Evolutionary conservation across 2,329 filamentous ascomycete genomes (phyloP).

Genomic region (Neonectria hederae): DNA sequence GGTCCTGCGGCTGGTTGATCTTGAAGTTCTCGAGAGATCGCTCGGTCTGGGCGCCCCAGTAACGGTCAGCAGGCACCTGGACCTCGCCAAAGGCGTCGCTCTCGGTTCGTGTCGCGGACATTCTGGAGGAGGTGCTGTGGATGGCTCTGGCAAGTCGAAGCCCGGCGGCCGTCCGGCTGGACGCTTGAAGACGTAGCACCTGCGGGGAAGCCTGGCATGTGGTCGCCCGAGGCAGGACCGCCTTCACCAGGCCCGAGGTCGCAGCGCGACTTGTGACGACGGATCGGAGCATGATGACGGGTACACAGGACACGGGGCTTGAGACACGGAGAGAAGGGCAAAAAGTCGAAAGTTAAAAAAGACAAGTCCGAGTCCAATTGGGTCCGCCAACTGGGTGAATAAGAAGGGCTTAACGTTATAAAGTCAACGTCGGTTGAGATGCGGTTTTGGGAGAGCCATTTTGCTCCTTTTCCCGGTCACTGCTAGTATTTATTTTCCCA

Average conservation of each 20-base stretch:
- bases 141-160: slow-evolving; percentile 44
- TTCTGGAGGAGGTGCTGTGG: slow-evolving; percentile 58
- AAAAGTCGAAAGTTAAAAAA: slow-evolving; percentile 14
- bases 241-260: slow-evolving; percentile 38
- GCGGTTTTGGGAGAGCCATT: neutral
- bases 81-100: slow-evolving; percentile 98
- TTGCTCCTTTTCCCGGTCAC: slow-evolving; percentile 4
- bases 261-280: slow-evolving; percentile 42
- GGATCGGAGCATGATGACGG: slow-evolving; percentile 41
- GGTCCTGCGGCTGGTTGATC: slow-evolving; percentile 99
- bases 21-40: slow-evolving; percentile 96
- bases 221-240: slow-evolving; percentile 37
- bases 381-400: slow-evolving; percentile 9
- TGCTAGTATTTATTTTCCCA: slow-evolving; percentile 4
- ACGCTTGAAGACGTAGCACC: slow-evolving; percentile 33
- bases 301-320: neutral
- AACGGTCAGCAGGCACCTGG: slow-evolving; percentile 89
- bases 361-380: slow-evolving; percentile 26
- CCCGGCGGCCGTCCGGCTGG: slow-evolving; percentile 24
- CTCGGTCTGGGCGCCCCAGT: slow-evolving; percentile 99
- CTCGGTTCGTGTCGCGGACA: slow-evolving; percentile 78
- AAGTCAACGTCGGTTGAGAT: neutral
- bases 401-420: slow-evolving; percentile 1
- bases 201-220: slow-evolving; percentile 41
- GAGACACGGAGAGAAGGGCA: slow-evolving; percentile 22